Base-by-base conservation (phyloP, 495 filamentous ascomycete genomes). In the Geoglossum glabrum region DNA sequence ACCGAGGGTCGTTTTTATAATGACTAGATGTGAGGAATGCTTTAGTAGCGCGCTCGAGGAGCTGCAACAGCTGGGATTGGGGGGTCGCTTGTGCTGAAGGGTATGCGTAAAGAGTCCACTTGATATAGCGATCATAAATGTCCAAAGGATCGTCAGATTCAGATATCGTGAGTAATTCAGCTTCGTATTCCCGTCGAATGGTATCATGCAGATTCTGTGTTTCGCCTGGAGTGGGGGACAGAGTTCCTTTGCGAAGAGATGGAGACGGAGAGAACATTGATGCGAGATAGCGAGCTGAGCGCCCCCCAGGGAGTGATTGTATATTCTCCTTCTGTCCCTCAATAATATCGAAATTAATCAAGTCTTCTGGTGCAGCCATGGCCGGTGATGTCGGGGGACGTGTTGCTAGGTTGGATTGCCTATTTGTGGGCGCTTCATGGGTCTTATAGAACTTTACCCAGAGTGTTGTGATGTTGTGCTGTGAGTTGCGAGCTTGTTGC, bases 261-360 rank as follows among this genome's bases (percentile, higher is more conserved):
- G 67, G 71, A 56, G 74, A 78, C 62, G 80, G 79, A 31, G 87
- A 85, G 72, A 87, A 92, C 52, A 90, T 79, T 40, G 81, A 79
- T n/a, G 82, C 90, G 31, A 98, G 81, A 19, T 87, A 86, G 71
- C 83, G 83, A 17, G 92, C 92, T 31, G 90, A 96, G 56, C 92
- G 81, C 36, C 92, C 92, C 51, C 86, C 84, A 1, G 93, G 87
- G 40, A 97, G 76, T 13, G 90, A 83, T 66, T 95, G 89, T 45
- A 97, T 94, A 66, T 98, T 97, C 70, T 98, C 92, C 70, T 98
- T 98, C 65, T 95, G 89, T 46, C 76, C 77, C 68, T 98, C 92
- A 71, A 98, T 97, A 60, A 96, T 80, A 60, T 94, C 85, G 74
- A 98, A 97, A 69, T 93, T 79, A 65, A 95, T 86, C 19, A 81